Conservation (phyloP, 1,139 yeast genomes). For the Taphrina flavorubra region DNA sequence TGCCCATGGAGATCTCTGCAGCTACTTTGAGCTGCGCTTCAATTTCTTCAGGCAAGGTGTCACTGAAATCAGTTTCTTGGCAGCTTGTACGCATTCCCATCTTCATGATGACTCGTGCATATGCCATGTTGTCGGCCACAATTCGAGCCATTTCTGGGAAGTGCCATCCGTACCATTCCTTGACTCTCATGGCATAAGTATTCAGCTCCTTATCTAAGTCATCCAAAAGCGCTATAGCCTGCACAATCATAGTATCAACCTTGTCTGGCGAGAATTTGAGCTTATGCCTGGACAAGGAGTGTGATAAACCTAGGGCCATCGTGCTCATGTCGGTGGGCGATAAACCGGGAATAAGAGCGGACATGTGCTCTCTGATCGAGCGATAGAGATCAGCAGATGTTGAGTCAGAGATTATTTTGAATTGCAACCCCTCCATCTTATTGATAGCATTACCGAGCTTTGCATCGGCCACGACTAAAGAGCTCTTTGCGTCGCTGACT, state of each 20-base stretch:
- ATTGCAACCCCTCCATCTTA: slow-evolving; percentile 82
- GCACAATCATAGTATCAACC: slow-evolving; percentile 97
- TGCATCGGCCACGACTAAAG: slow-evolving; percentile 90
- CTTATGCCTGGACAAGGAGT: slow-evolving; percentile 97
- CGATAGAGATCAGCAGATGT: slow-evolving; percentile 93
- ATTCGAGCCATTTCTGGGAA: slow-evolving; percentile 98
- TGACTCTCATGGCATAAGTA: slow-evolving; percentile 97
- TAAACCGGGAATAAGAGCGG: slow-evolving; percentile 92
- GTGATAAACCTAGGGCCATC: slow-evolving; percentile 97
- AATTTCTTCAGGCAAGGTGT: slow-evolving; percentile 87
- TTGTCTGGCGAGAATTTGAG: slow-evolving; percentile 98
- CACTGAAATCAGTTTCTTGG: slow-evolving; percentile 85
- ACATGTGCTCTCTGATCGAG: slow-evolving; percentile 91
- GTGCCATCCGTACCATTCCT: slow-evolving; percentile 99
- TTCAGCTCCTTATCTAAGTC: slow-evolving; percentile 96
- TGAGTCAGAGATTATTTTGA: slow-evolving; percentile 90
- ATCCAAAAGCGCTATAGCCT: slow-evolving; percentile 95
- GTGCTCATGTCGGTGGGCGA: slow-evolving; percentile 82
- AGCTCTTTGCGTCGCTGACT: slow-evolving; percentile 72
- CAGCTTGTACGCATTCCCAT: slow-evolving; percentile 97
- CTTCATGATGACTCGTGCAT: slow-evolving; percentile 85
- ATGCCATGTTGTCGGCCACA: slow-evolving; percentile 87
- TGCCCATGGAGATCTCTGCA: slow-evolving; percentile 98
- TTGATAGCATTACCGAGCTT: slow-evolving; percentile 95
- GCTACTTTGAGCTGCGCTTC: slow-evolving; percentile 67